phyloP scores from a whole-genome alignment of 2,329 filamentous ascomycete genomes.

The Scleromitrula shiraiana region DNA sequence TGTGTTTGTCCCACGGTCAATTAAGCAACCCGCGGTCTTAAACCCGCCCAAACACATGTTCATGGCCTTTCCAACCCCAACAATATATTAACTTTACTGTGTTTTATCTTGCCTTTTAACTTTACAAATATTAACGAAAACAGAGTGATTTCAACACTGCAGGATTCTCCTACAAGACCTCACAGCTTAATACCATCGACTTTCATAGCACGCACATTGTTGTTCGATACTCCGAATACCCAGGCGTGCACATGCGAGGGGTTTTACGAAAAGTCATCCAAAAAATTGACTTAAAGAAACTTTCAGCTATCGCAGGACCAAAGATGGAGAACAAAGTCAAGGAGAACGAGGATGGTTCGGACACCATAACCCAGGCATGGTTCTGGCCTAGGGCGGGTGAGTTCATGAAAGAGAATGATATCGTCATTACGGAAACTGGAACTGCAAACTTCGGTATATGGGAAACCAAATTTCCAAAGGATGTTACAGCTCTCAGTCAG shows the following conservation, averaged over 20 bases:
- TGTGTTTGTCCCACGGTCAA: too few species aligned
- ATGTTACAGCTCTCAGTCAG: constrained; percentile 75
- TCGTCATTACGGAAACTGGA: constrained; percentile 69
- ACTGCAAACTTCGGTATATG: constrained; percentile 85
- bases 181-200: constrained; percentile 70
- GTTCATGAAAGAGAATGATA: constrained; percentile 62
- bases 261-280: constrained; percentile 65
- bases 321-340: constrained; percentile 44
- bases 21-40: too few species aligned
- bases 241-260: constrained; percentile 67
- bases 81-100: too few species aligned
- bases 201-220: constrained; percentile 68
- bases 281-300: constrained; percentile 46
- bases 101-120: background rate
- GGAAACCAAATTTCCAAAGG: constrained; percentile 70
- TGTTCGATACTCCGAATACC: constrained; percentile 73
- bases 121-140: background rate
- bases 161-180: constrained; percentile 73
- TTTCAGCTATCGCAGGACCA: constrained; percentile 48
- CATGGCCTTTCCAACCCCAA: too few species aligned
- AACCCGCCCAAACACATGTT: too few species aligned
- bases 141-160: constrained; percentile 76
- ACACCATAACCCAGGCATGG: constrained; percentile 58
- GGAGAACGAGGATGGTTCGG: constrained; percentile 33
- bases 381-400: constrained; percentile 71